phyloP scores from a whole-genome alignment of 2,329 filamentous ascomycete genomes.

The Fusarium fujikuroi region DNA sequence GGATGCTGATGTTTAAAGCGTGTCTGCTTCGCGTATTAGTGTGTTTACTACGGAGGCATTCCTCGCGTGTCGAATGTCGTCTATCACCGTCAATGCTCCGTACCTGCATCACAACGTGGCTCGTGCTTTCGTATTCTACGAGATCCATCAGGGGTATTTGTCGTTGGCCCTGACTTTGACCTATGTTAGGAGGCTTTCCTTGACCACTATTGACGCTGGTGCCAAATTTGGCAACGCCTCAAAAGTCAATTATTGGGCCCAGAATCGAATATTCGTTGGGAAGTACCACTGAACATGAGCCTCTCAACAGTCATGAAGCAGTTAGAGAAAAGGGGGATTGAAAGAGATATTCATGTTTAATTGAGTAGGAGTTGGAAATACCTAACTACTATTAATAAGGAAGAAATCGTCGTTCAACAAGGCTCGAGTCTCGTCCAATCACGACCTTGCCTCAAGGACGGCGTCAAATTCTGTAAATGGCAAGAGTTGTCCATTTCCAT shows the following conservation, averaged over 20 bases:
- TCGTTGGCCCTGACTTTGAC: constrained; percentile 14
- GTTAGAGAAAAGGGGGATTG: neutral
- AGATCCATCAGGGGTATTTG: constrained; percentile 37
- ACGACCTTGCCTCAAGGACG: neutral
- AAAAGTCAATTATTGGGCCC: constrained; percentile 5
- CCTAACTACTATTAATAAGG: neutral
- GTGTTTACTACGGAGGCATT: constrained; percentile 9
- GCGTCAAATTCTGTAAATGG: constrained; percentile 33
- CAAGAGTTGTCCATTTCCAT: constrained; percentile 30
- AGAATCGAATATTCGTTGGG: constrained; percentile 1
- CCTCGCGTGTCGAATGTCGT: constrained; percentile 14
- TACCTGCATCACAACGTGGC: constrained; percentile 43
- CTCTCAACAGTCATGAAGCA: neutral
- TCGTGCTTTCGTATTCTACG: constrained; percentile 43
- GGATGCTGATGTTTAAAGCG: neutral
- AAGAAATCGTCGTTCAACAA: neutral
- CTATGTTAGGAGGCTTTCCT: neutral
- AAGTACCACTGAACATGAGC: neutral
- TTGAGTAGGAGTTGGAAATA: constrained; percentile 1
- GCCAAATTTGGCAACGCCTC: constrained; percentile 20
- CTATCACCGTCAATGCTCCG: constrained; percentile 16
- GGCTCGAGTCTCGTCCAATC: constrained; percentile 14
- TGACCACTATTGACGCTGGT: constrained; percentile 23
- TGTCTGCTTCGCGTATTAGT: constrained; percentile 13
- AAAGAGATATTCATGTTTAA: neutral